A percentile compares a stretch with the other conserved stretches of the same genome.
These are phyloP conservation scores for Leccinum fallax DNA, from an alignment of 1,284 basidiomycete genomes.

Conservation along the genomic window DNA sequence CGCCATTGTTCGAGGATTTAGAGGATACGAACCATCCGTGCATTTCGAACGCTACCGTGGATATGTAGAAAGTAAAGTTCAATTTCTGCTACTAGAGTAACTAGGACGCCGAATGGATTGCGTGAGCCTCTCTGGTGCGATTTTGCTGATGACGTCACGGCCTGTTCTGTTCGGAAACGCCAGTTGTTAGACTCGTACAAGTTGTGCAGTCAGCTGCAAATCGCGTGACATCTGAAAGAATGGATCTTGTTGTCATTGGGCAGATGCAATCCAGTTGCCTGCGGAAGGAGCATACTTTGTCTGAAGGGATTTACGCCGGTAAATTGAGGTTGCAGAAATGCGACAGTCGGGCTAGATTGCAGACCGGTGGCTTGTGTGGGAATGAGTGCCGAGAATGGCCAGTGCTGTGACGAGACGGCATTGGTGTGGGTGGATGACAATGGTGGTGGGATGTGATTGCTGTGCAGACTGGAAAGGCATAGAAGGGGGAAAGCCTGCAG, in stretches of 20 bases:
- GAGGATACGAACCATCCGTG: too few relatives aligned
- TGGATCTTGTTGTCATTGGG: slow-evolving; percentile 59
- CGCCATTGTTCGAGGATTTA: too few relatives aligned
- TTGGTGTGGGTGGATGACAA: slow-evolving; percentile 38
- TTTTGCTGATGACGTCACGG: too few relatives aligned
- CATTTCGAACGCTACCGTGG: too few relatives aligned
- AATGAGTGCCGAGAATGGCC: slow-evolving; percentile 54
- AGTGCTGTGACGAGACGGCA: slow-evolving; percentile 47
- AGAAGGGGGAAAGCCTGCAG: slow-evolving; percentile 59
- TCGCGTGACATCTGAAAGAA: too few relatives aligned
- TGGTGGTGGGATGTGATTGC: slow-evolving; percentile 28
- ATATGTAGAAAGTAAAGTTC: too few relatives aligned
- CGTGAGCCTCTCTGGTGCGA: too few relatives aligned
- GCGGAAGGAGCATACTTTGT: slow-evolving; percentile 51
- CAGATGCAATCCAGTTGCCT: slow-evolving; percentile 74
- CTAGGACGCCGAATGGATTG: too few relatives aligned
- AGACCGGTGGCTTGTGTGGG: slow-evolving; percentile 44
- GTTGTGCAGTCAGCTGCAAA: too few relatives aligned
- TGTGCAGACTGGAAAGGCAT: slow-evolving; percentile 41
- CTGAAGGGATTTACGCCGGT: slow-evolving; percentile 37
- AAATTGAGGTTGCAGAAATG: slow-evolving; percentile 51
- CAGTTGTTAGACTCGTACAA: too few relatives aligned
- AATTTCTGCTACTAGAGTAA: too few relatives aligned
- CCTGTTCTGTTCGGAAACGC: too few relatives aligned
- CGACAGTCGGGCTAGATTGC: slow-evolving; percentile 17